phyloP scores from a whole-genome alignment of 345 rosid genomes.

The Viola odorata region DNA sequence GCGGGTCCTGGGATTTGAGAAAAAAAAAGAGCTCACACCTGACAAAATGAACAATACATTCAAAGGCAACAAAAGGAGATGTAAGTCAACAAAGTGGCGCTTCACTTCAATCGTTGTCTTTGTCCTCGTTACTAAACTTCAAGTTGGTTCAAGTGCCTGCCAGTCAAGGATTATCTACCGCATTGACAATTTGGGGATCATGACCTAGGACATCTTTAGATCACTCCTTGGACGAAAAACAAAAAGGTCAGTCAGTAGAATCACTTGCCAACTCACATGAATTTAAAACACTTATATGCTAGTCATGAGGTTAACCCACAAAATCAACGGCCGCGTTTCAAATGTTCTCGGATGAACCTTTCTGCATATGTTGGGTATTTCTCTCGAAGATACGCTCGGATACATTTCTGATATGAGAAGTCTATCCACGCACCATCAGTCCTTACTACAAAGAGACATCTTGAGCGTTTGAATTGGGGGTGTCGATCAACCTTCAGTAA shows the following conservation, averaged over 20 bases:
- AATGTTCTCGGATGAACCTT: constrained; percentile 69
- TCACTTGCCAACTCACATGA: no score
- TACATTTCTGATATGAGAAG: constrained; percentile 91
- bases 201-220: background rate
- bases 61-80: constrained; percentile 15
- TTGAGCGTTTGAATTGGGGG: constrained; percentile 65
- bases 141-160: constrained; percentile 13
- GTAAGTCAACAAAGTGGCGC: constrained; percentile 32
- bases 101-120: constrained; percentile 33
- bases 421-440: constrained; percentile 93
- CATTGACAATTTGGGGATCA: constrained; percentile 23
- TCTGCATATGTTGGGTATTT: constrained; percentile 71
- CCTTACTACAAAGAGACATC: constrained; percentile 91
- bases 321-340: constrained; percentile 57
- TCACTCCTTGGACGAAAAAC: no score
- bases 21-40: constrained; percentile 5
- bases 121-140: constrained; percentile 20
- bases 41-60: constrained; percentile 3
- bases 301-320: background rate
- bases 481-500: constrained; percentile 76
- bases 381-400: constrained; percentile 63
- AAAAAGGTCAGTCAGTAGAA: no score
- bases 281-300: background rate
- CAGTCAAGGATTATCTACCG: constrained; percentile 28
- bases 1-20: background rate